These are phyloP conservation scores for Globisporangium takayamanum DNA, from an alignment of 352 stramenopile genomes.

Conservation along the genomic window DNA sequence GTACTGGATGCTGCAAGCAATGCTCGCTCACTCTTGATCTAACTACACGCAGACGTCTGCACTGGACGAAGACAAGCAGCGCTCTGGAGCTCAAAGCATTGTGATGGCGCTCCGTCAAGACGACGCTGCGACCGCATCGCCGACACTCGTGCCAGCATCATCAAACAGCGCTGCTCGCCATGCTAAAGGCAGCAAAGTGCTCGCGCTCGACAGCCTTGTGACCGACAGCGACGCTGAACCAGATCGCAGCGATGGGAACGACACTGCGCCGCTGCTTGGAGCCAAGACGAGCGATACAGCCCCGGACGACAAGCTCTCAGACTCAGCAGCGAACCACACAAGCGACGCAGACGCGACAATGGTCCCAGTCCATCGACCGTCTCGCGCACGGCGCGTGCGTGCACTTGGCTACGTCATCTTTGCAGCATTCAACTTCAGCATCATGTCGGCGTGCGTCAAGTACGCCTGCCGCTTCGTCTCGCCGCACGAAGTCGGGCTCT, in stretches of 20 bases:
- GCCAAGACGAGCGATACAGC: not conserved
- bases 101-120: not conserved
- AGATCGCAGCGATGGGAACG: not conserved
- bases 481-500: slow-evolving; percentile 57
- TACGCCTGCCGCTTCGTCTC: slow-evolving; percentile 38
- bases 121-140: not conserved
- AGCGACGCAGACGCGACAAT: not conserved
- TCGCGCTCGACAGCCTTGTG: not conserved
- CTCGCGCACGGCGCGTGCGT: slow-evolving; percentile 17
- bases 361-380: not conserved
- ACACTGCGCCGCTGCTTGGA: not conserved
- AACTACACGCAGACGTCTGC: not conserved
- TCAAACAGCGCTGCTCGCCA: not conserved
- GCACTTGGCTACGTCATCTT: slow-evolving; percentile 44
- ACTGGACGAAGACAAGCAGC: not conserved
- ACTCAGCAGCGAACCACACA: not conserved
- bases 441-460: slow-evolving; percentile 62
- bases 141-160: not conserved
- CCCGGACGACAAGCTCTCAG: not conserved
- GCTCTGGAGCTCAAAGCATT: not conserved
- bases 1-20: not conserved
- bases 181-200: not conserved
- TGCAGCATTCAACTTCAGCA: slow-evolving; percentile 53
- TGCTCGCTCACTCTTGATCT: not conserved
- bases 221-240: not conserved